Evolutionary conservation across 1,284 basidiomycete species (phyloP).

Genomic region (Ustilago hordei): DNA sequence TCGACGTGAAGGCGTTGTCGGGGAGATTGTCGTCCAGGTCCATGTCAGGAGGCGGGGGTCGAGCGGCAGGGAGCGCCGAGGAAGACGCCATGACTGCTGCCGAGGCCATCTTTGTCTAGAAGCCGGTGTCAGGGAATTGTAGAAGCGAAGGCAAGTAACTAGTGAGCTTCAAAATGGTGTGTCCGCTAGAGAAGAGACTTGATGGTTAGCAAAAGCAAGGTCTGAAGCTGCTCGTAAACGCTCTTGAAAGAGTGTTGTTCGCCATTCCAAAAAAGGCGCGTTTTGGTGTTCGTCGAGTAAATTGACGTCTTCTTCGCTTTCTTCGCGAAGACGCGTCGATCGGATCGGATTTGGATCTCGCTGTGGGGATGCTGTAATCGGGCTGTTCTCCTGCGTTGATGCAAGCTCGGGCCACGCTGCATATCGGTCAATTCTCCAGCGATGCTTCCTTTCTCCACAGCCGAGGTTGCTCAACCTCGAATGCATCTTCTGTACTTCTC

Average conservation of each 20-base stretch:
- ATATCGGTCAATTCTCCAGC: constrained; percentile 46
- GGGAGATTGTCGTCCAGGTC: constrained; percentile 52
- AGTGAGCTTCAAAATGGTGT: not conserved
- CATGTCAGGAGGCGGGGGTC: constrained; percentile 60
- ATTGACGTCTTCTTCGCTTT: constrained; percentile 13
- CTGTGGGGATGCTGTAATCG: not conserved
- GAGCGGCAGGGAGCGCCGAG: constrained; percentile 43
- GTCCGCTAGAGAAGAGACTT: too few relatives aligned
- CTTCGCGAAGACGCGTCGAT: constrained; percentile 35
- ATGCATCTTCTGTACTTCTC: not conserved
- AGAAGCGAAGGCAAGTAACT: not conserved
- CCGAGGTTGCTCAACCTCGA: not conserved
- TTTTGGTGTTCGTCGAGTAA: constrained; percentile 36
- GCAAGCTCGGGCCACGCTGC: constrained; percentile 1
- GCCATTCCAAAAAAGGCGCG: not conserved
- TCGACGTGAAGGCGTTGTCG: constrained; percentile 51
- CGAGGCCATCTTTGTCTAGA: constrained; percentile 42
- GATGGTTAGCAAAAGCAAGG: not conserved
- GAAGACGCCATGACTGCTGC: constrained; percentile 43
- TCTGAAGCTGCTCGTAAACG: not conserved
- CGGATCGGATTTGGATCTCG: constrained; percentile 11
- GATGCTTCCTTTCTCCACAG: constrained; percentile 19
- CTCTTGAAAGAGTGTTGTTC: constrained; percentile 4
- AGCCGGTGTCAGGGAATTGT: not conserved
- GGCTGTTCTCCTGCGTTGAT: constrained; percentile 1